Evolutionary conservation across 2,329 filamentous ascomycete genomes (phyloP), one percentile per base, ranked within the genome.

Genomic region (Incumbomyces lentus): DNA sequence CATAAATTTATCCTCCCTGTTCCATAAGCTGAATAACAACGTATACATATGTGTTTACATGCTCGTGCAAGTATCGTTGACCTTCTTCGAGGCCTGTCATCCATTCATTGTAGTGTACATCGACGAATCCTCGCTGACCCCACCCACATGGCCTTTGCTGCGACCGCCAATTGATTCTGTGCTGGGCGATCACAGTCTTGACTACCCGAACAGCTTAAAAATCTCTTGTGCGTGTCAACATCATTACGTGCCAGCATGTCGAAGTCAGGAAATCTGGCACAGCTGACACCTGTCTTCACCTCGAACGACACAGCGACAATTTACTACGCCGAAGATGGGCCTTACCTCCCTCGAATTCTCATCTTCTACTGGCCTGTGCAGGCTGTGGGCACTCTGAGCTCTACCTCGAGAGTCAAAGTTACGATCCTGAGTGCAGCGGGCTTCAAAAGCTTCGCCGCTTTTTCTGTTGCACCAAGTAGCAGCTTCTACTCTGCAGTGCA

Each of bases 311-410:
- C 43, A 13, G 52, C 53, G 64, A 81, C 79, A 61, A 84, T 95
- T 60, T 96, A 93, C 74, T 84, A 93, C 68, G 81, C 87, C 58
- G 83, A 81, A 63, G 92, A 98, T 67, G 80, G 86, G 51, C 72
- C 89, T 55, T 81, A 65, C 77, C 89, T 68, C 74, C 88, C 52
- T 81, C 67, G 89, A 43, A 74, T 96, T 57, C 75, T 96, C 56
- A 76, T 95, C 64, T 95, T 96, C 73, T 86, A 95, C 65, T 90
- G 90, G 12, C 79, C 88, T 13, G 90, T 90, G 39, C 88, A 89
- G 26, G 93, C 87, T 36, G 82, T 86, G 59, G 93, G 94, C 67
- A 84, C 84, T 55, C 86, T 81, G 40, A 79, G 82, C 60, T 93
- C 87, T 67, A 90, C 84, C 68, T 95, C 90, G 52, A 84, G 92